Evolutionary conservation across 2,329 filamentous ascomycete genomes (phyloP).

Genomic region (Colletotrichum sp.): DNA sequence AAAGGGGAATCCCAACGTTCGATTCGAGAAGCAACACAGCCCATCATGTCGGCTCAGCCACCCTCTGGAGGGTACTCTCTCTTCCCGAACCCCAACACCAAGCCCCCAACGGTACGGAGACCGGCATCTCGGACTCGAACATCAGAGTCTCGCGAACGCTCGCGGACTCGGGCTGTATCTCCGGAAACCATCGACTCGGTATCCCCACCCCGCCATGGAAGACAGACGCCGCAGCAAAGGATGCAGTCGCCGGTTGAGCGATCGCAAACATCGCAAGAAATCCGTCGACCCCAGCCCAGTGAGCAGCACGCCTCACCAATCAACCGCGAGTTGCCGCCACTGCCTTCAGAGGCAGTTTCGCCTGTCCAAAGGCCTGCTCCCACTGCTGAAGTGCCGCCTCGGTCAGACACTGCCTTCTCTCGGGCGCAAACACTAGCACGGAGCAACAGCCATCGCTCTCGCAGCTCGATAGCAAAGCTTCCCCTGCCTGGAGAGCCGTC

Average conservation of each 20-base stretch:
- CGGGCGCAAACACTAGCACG: constrained; percentile 55
- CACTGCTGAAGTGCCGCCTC: constrained; percentile 45
- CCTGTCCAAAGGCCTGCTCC: constrained; percentile 45
- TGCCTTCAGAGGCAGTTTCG: constrained; percentile 19
- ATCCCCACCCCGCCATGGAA: constrained; percentile 34
- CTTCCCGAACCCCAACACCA: constrained; percentile 56
- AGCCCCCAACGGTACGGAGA: constrained; percentile 46
- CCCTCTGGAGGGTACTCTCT: constrained; percentile 59
- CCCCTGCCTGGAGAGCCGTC: constrained; percentile 44
- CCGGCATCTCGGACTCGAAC: constrained; percentile 44
- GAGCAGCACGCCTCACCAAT: not conserved
- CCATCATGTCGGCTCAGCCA: constrained; percentile 41
- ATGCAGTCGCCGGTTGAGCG: constrained; percentile 38
- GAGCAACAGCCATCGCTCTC: constrained; percentile 53
- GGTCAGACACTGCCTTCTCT: constrained; percentile 57
- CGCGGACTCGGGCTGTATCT: constrained; percentile 35
- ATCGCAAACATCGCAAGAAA: constrained; percentile 30
- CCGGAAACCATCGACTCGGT: constrained; percentile 34
- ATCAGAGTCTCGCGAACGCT: constrained; percentile 40
- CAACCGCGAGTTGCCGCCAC: constrained; percentile 2
- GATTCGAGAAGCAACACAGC: constrained; percentile 1
- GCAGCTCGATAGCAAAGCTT: constrained; percentile 63
- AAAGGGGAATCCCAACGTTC: not conserved
- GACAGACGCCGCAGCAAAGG: constrained; percentile 37
- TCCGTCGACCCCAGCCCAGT: constrained; percentile 18